phyloP scores from a whole-genome alignment of 1,139 yeast genomes.

The Ashbya aceris region DNA sequence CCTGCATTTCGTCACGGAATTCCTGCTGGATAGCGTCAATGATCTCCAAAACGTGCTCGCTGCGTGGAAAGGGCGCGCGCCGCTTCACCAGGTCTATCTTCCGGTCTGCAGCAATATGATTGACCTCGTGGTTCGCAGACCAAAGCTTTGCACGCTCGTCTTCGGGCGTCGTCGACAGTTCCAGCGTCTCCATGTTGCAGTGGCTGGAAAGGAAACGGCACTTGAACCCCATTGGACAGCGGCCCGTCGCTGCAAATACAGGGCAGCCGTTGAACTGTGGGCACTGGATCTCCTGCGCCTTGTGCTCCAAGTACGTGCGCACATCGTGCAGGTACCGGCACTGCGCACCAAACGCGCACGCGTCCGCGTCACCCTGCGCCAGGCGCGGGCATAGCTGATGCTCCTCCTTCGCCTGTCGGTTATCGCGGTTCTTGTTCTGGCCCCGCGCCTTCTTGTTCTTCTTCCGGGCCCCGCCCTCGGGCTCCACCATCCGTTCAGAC shows the following conservation, averaged over 20 bases:
- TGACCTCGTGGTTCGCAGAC: slow-evolving; percentile 51
- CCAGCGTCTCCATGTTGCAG: slow-evolving; percentile 40
- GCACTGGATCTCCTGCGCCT: slow-evolving; percentile 55
- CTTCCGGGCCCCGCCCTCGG: slow-evolving; percentile 31
- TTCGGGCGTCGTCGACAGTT: slow-evolving; percentile 37
- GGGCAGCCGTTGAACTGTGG: slow-evolving; percentile 59
- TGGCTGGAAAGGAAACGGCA: slow-evolving; percentile 91
- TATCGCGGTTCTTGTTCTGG: slow-evolving; percentile 81
- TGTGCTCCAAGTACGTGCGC: slow-evolving; percentile 49
- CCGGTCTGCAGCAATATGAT: slow-evolving; percentile 45
- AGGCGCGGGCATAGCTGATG: slow-evolving; percentile 59
- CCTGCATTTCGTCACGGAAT: slow-evolving; percentile 32
- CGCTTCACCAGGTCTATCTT: slow-evolving; percentile 57
- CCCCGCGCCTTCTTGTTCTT: slow-evolving; percentile 57
- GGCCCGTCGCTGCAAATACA: slow-evolving; percentile 70
- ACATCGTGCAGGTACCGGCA: slow-evolving; percentile 78
- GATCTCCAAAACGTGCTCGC: slow-evolving; percentile 47
- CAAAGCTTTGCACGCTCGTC: slow-evolving; percentile 21
- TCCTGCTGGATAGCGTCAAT: slow-evolving; percentile 44
- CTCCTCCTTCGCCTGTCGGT: slow-evolving; percentile 59
- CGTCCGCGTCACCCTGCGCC: slow-evolving; percentile 40
- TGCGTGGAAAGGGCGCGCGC: slow-evolving; percentile 45
- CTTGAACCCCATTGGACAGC: slow-evolving; percentile 84
- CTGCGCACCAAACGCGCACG: slow-evolving; percentile 61
- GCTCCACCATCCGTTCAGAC: slow-evolving; percentile 29